A percentile compares a stretch with the other conserved stretches of the same genome.
These are phyloP conservation scores for Dendryphion nanum DNA, from an alignment of 2,329 filamentous ascomycete genomes.

Conservation along the genomic window DNA sequence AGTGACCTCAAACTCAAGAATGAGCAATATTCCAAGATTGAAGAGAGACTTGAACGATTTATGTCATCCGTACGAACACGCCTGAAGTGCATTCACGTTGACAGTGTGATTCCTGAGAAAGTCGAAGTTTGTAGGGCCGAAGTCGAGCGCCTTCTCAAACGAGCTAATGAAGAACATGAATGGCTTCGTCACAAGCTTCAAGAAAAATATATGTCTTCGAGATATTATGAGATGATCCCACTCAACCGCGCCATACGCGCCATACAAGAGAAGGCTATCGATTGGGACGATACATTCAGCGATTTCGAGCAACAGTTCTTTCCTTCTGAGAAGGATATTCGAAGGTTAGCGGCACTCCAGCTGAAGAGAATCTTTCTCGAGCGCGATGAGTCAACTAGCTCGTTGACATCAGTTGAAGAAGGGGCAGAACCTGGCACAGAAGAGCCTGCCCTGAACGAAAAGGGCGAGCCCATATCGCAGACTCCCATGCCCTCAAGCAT, in stretches of 20 bases:
- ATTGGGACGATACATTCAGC: slow-evolving; percentile 88
- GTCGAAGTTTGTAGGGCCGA: slow-evolving; percentile 77
- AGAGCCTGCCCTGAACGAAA: slow-evolving; percentile 29
- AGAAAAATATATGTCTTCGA: slow-evolving; percentile 86
- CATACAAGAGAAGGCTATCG: slow-evolving; percentile 87
- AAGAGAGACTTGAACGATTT: slow-evolving; percentile 80
- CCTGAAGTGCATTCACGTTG: slow-evolving; percentile 83
- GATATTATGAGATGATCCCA: slow-evolving; percentile 95
- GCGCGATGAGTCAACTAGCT: slow-evolving; percentile 74
- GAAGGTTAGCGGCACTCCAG: slow-evolving; percentile 86
- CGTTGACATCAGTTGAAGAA: slow-evolving; percentile 68
- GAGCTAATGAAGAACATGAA: slow-evolving; percentile 79
- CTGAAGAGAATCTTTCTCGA: slow-evolving; percentile 94
- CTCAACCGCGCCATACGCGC: slow-evolving; percentile 84
- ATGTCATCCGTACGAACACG: slow-evolving; percentile 82
- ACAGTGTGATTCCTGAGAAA: slow-evolving; percentile 87
- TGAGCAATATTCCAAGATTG: slow-evolving; percentile 77
- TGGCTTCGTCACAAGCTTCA: slow-evolving; percentile 75
- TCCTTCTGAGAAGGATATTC: slow-evolving; percentile 91
- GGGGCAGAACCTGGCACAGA: slow-evolving; percentile 48
- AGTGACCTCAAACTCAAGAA: slow-evolving; percentile 92
- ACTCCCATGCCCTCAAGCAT: slow-evolving; percentile 42
- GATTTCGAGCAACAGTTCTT: slow-evolving; percentile 93
- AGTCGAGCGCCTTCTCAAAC: slow-evolving; percentile 74
- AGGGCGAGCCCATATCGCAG: slow-evolving; percentile 23